These are phyloP conservation scores for Syzygium malaccense DNA, from an alignment of 441 rosid species.

Conservation along the genomic window DNA sequence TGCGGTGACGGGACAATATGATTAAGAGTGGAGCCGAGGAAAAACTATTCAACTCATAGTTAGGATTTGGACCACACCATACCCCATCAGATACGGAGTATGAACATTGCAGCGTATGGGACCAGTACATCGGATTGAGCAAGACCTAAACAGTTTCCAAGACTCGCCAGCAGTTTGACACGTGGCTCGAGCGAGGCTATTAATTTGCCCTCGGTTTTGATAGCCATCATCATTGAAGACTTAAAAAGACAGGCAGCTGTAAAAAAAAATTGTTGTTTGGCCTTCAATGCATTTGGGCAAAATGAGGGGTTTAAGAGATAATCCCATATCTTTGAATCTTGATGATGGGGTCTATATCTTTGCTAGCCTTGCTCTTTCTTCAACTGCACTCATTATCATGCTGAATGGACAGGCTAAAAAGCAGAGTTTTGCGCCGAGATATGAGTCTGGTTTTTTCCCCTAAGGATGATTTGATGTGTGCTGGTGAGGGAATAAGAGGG, in stretches of 20 bases:
- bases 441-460: neutral
- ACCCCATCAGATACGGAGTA: neutral
- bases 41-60: neutral
- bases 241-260: neutral
- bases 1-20: slow-evolving; percentile 35
- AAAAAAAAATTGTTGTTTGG: neutral
- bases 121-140: neutral
- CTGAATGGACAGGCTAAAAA: neutral
- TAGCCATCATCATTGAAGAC: neutral
- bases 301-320: neutral
- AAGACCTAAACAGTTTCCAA: neutral
- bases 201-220: neutral
- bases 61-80: slow-evolving; percentile 21
- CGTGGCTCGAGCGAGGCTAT: neutral
- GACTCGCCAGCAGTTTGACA: neutral
- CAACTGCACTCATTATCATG: neutral
- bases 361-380: neutral
- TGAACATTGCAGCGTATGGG: neutral
- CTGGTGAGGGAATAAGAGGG: neutral
- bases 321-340: neutral
- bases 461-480: neutral
- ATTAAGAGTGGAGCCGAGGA: slow-evolving; percentile 36
- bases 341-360: neutral
- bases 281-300: neutral
- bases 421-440: neutral